Conservation (phyloP, 1,284 basidiomycete species). For the Xanthoconium separans region DNA sequence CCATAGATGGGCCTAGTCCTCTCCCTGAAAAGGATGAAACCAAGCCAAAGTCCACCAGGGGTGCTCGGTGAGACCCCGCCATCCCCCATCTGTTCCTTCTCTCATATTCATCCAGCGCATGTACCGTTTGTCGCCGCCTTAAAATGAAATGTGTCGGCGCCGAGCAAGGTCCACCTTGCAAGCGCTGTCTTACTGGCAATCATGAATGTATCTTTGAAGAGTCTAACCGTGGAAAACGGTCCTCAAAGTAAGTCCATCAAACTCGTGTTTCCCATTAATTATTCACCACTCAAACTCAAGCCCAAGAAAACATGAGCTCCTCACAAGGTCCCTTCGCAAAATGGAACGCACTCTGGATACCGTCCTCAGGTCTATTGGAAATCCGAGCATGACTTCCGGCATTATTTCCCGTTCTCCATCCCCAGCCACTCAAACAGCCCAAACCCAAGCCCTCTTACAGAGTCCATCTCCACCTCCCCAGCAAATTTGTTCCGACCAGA, state of each 20-base stretch:
- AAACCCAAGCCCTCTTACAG: slow-evolving; percentile 60
- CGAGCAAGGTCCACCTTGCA: slow-evolving; percentile 91
- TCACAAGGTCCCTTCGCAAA: slow-evolving; percentile 85
- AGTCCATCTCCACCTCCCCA: slow-evolving; percentile 55
- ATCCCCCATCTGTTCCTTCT: neutral
- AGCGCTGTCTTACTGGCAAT: slow-evolving; percentile 75
- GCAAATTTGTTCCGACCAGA: slow-evolving; percentile 22
- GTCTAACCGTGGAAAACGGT: slow-evolving; percentile 90
- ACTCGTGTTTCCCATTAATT: slow-evolving; percentile 19
- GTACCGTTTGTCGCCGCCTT: slow-evolving; percentile 91
- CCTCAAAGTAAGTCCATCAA: slow-evolving; percentile 64
- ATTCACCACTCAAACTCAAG: slow-evolving; percentile 35
- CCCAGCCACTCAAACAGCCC: slow-evolving; percentile 39
- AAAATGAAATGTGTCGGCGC: slow-evolving; percentile 99
- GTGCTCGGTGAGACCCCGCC: slow-evolving; percentile 64
- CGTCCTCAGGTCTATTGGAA: slow-evolving; percentile 79
- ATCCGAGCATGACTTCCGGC: slow-evolving; percentile 73
- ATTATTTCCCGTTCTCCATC: slow-evolving; percentile 69
- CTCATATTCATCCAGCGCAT: slow-evolving; percentile 58
- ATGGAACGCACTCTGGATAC: slow-evolving; percentile 93
- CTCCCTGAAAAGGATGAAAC: slow-evolving; percentile 59
- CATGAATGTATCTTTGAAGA: slow-evolving; percentile 96
- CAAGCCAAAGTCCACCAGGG: slow-evolving; percentile 84
- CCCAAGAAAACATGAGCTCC: slow-evolving; percentile 80
- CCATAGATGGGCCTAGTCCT: slow-evolving; percentile 48